Conservation (phyloP, 225 moss, liverwort and hornwort species). For the Asterella californica region DNA sequence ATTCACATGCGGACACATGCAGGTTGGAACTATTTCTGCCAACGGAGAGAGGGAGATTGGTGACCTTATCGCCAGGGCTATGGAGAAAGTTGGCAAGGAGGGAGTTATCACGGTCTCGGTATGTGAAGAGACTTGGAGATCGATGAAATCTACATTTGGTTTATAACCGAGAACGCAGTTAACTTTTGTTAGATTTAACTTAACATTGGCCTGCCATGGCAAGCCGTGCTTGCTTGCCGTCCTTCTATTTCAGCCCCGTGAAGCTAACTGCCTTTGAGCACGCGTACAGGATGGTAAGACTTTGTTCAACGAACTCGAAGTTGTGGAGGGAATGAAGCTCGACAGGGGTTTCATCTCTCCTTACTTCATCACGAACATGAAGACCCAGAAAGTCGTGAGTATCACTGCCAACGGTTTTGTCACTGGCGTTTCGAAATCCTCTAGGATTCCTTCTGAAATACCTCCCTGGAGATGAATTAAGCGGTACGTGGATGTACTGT, state of each 20-base stretch:
- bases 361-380: slow-evolving; percentile 89
- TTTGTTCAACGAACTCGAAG: slow-evolving; percentile 88
- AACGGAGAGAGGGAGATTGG: slow-evolving; percentile 98
- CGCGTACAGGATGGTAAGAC: slow-evolving; percentile 81
- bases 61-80: slow-evolving; percentile 86
- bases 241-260: background rate
- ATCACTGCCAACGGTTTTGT: background rate
- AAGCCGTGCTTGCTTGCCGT: background rate
- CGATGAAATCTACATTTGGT: too few relatives aligned
- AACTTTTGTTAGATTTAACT: background rate
- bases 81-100: slow-evolving; percentile 99
- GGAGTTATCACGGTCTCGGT: slow-evolving; percentile 97
- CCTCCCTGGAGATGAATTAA: too few relatives aligned
- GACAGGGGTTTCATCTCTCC: slow-evolving; percentile 94
- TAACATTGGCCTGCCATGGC: too few relatives aligned
- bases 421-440: background rate
- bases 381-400: slow-evolving; percentile 92
- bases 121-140: slow-evolving; percentile 15
- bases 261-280: background rate
- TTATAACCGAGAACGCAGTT: too few relatives aligned
- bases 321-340: slow-evolving; percentile 98
- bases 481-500: background rate
- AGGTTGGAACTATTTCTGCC: slow-evolving; percentile 96
- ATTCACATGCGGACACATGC: background rate
- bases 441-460: too few relatives aligned